phyloP scores from a whole-genome alignment of 1,284 basidiomycete species.

The Apiotrichum domesticum region DNA sequence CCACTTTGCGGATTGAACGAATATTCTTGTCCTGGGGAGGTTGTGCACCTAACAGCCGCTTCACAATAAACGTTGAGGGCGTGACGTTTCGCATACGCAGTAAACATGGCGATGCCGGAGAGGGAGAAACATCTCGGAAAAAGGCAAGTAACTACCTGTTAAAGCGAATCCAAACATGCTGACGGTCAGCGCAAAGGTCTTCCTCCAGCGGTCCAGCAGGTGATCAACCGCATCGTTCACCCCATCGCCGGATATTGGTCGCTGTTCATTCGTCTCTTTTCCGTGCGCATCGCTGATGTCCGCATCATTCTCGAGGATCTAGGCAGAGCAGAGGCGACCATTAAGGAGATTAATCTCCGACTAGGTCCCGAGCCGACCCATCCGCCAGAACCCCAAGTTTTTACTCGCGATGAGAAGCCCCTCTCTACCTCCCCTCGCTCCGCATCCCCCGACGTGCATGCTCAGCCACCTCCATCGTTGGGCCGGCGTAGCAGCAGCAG shows the following conservation, averaged over 20 bases:
- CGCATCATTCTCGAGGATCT: conserved; percentile 37
- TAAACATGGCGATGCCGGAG: background rate
- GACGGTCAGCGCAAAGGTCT: conserved; percentile 6
- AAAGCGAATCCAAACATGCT: background rate
- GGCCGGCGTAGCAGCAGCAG: background rate
- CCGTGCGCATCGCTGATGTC: conserved; percentile 29
- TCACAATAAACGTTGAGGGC: conserved; percentile 37
- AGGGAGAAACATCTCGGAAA: background rate
- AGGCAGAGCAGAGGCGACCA: conserved; percentile 26
- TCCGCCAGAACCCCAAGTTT: background rate
- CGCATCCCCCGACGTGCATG: no score
- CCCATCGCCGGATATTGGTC: conserved; percentile 36
- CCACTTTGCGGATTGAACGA: conserved; percentile 31
- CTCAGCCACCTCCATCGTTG: no score
- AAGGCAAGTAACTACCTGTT: conserved; percentile 5
- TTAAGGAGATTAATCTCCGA: conserved; percentile 23
- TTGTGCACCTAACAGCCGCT: conserved; percentile 16
- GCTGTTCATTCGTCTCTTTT: conserved; percentile 29
- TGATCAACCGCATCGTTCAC: conserved; percentile 16
- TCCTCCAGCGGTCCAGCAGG: conserved; percentile 1
- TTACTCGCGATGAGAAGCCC: background rate
- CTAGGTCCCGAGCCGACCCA: conserved; percentile 5
- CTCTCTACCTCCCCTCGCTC: background rate
- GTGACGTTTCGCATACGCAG: conserved; percentile 24
- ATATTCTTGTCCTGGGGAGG: conserved; percentile 34